Evolutionary conservation across 495 filamentous ascomycete genomes (phyloP).

Genomic region (Talaromyces nanjingensis): DNA sequence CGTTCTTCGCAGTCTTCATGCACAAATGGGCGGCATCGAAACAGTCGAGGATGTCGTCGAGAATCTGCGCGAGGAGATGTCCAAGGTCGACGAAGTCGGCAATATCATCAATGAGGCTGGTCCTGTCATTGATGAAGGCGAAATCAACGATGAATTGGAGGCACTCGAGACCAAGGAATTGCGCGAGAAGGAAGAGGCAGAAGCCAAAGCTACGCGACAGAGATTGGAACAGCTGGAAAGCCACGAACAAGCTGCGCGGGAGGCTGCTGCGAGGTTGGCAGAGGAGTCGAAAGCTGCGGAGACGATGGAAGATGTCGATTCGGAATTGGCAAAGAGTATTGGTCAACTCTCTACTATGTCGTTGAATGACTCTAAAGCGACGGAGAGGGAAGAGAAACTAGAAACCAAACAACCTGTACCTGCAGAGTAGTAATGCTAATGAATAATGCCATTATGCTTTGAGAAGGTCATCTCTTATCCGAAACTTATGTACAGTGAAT

Average conservation of each 20-base stretch:
- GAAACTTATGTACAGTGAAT: background rate
- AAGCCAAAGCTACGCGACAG: conserved; percentile 35
- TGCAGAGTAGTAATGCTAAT: conserved; percentile 3
- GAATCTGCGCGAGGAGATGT: conserved; percentile 70
- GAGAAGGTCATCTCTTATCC: background rate
- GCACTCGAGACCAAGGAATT: conserved; percentile 63
- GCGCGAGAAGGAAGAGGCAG: conserved; percentile 46
- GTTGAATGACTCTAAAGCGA: conserved; percentile 25
- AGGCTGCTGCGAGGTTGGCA: conserved; percentile 22
- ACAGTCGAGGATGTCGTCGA: conserved; percentile 70
- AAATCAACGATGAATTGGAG: conserved; percentile 85
- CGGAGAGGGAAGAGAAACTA: conserved; percentile 17
- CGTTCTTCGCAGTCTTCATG: conserved; percentile 66
- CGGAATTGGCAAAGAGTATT: conserved; percentile 32
- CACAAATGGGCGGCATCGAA: conserved; percentile 68
- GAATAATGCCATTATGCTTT: background rate
- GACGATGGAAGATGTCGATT: conserved; percentile 15
- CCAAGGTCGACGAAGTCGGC: conserved; percentile 73
- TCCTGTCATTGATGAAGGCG: conserved; percentile 65
- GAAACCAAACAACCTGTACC: conserved; percentile 7
- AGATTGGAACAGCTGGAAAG: conserved; percentile 40
- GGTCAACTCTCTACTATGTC: conserved; percentile 36
- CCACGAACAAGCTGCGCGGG: conserved; percentile 28
- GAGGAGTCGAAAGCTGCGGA: conserved; percentile 15
- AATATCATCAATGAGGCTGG: conserved; percentile 60